Evolutionary conservation across 2,329 filamentous ascomycete species (phyloP).

Genomic region (Aspergillus terreus): DNA sequence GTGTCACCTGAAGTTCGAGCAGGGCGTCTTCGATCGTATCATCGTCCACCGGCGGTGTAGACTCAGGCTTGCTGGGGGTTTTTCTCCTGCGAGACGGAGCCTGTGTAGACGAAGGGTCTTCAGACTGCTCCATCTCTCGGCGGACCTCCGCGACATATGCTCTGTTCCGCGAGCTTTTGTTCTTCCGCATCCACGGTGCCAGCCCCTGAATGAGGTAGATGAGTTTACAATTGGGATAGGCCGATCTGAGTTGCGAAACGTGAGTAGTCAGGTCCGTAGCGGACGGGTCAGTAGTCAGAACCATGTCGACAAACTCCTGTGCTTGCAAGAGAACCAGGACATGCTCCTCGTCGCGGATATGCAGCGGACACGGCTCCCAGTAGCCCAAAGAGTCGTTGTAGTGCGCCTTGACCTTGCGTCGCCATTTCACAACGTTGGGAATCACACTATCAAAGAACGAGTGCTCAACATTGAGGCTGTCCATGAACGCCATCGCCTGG

Average conservation of each 20-base stretch:
- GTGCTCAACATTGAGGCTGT: constrained; percentile 39
- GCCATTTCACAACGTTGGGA: constrained; percentile 62
- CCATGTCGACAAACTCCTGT: constrained; percentile 62
- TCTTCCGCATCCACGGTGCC: constrained; percentile 63
- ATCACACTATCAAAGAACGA: constrained; percentile 35
- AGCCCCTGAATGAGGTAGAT: constrained; percentile 74
- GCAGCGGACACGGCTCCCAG: constrained; percentile 60
- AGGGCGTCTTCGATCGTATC: constrained; percentile 68
- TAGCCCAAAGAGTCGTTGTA: constrained; percentile 60
- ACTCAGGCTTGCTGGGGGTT: constrained; percentile 37
- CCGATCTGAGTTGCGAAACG: constrained; percentile 51
- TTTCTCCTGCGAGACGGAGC: constrained; percentile 26
- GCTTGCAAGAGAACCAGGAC: constrained; percentile 61
- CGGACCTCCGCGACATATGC: constrained; percentile 65
- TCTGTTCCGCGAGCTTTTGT: constrained; percentile 62
- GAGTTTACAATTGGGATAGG: constrained; percentile 52
- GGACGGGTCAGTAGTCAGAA: constrained; percentile 42
- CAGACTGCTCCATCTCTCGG: constrained; percentile 38
- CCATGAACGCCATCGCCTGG: constrained; percentile 43
- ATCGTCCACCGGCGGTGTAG: constrained; percentile 57
- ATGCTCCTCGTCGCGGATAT: constrained; percentile 55
- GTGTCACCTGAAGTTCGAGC: constrained; percentile 64
- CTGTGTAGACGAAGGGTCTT: constrained; percentile 18
- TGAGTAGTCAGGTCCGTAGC: constrained; percentile 55
- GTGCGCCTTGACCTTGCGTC: constrained; percentile 60